Evolutionary conservation across 345 rosid genomes (phyloP).

Genomic region (Crucihimalaya himalaica): DNA sequence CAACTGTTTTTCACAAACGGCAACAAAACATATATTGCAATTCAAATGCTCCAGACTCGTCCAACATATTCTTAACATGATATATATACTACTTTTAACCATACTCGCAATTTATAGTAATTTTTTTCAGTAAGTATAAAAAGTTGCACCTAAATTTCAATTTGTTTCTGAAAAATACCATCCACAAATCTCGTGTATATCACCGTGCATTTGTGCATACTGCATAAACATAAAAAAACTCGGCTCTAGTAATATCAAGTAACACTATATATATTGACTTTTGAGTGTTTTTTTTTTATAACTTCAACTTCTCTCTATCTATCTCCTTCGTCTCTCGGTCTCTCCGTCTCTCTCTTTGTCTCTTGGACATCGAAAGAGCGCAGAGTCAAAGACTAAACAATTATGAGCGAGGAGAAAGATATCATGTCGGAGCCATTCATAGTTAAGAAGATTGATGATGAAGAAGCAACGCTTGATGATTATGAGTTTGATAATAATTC

Average conservation of each 20-base stretch:
- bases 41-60: neutral
- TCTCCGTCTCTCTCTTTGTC: slow-evolving; percentile 2
- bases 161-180: neutral
- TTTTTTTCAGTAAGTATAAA: no score
- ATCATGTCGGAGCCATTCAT: slow-evolving; percentile 40
- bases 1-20: neutral
- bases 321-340: slow-evolving; percentile 8
- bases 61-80: neutral
- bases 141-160: neutral
- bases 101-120: neutral
- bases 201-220: neutral
- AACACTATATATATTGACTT: neutral
- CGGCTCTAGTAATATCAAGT: no score
- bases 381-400: slow-evolving; percentile 14
- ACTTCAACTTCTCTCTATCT: neutral
- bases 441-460: slow-evolving; percentile 33
- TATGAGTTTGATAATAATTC: no score
- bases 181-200: neutral
- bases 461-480: slow-evolving; percentile 34
- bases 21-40: neutral
- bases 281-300: neutral
- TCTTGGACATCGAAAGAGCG: slow-evolving; percentile 10
- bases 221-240: neutral
- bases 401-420: slow-evolving; percentile 13
- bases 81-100: neutral